Evolutionary conservation across 2,329 filamentous ascomycete species (phyloP).

Genomic region (Sporothrix luriei): DNA sequence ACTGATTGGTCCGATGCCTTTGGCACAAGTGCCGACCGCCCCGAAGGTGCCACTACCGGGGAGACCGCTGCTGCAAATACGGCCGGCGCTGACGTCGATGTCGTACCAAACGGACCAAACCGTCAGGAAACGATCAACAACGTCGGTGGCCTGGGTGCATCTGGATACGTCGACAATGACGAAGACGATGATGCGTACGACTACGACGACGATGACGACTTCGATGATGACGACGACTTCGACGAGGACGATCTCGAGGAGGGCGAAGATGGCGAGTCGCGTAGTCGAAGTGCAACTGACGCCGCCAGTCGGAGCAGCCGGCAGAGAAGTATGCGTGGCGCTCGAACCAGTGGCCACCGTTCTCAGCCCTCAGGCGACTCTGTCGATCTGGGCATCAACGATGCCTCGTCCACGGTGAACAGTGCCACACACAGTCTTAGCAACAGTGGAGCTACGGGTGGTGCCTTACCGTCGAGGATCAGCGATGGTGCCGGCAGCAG

Average conservation of each 20-base stretch:
- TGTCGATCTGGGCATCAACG: conserved; percentile 11
- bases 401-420: conserved; percentile 15
- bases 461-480: background rate
- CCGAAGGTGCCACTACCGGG: background rate
- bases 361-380: conserved; percentile 19
- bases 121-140: conserved; percentile 22
- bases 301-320: background rate
- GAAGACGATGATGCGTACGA: conserved; percentile 36
- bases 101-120: background rate
- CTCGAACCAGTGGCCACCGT: background rate
- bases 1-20: conserved; percentile 88
- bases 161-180: conserved; percentile 47
- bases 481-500: background rate
- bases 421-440: background rate
- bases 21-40: conserved; percentile 60
- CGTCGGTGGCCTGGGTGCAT: background rate
- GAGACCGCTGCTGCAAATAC: background rate
- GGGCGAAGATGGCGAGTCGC: background rate
- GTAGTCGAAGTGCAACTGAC: background rate
- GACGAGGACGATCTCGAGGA: conserved; percentile 17
- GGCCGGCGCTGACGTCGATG: background rate
- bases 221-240: conserved; percentile 23
- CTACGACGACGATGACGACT: conserved; percentile 35
- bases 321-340: background rate
- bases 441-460: conserved; percentile 5